Evolutionary conservation across 768 basidiomycete species (phyloP).

Genomic region (Flagelloscypha sp.): DNA sequence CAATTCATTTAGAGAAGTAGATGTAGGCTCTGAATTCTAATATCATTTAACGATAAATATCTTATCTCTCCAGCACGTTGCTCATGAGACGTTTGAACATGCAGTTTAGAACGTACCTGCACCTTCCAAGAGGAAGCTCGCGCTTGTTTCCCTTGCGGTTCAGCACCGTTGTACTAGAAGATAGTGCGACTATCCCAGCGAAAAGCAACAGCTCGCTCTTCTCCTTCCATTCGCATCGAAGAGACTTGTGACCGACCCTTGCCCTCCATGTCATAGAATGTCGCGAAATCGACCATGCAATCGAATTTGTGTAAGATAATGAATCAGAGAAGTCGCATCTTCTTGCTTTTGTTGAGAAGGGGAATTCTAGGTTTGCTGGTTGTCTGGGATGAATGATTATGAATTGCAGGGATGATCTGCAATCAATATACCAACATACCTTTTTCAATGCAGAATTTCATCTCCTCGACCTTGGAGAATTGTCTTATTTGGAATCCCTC

Average conservation of each 20-base stretch:
- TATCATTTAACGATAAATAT: too few species aligned
- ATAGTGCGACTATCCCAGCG: conserved; percentile 47
- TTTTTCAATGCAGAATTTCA: conserved; percentile 60
- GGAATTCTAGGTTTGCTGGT: conserved; percentile 46
- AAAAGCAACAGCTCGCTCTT: conserved; percentile 69
- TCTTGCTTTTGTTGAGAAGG: conserved; percentile 67
- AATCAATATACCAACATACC: too few species aligned
- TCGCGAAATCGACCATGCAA: conserved; percentile 52
- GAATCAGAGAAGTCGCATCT: conserved; percentile 73
- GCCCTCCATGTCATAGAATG: conserved; percentile 60
- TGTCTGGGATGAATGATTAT: conserved; percentile 21
- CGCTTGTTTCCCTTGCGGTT: too few species aligned
- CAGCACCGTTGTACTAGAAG: conserved; percentile 64
- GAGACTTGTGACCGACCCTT: conserved; percentile 41
- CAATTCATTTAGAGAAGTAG: too few species aligned
- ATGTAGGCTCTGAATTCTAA: too few species aligned
- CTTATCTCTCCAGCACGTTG: too few species aligned
- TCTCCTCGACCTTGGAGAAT: conserved; percentile 51
- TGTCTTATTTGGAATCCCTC: conserved; percentile 65
- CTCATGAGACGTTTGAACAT: too few species aligned
- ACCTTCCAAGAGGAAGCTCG: too few species aligned
- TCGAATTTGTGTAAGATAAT: conserved; percentile 67
- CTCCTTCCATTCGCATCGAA: conserved; percentile 51
- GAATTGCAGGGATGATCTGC: not conserved
- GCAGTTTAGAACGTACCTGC: too few species aligned